Conservation (phyloP, 805 yeast genomes). For the Cyberlindnera veronae region DNA sequence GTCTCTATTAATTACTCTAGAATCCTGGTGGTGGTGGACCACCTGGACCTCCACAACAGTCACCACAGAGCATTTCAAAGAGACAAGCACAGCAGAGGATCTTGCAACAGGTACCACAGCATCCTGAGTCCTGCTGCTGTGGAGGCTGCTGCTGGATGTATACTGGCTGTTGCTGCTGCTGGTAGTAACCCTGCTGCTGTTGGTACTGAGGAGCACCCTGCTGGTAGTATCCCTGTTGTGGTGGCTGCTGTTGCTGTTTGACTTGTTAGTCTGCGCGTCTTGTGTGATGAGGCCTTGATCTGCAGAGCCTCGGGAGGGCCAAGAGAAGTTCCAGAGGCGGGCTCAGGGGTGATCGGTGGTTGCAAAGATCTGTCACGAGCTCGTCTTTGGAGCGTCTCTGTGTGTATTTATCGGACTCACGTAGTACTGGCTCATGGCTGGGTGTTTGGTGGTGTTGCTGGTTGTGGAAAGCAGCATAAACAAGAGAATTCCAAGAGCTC, state of each 20-base stretch:
- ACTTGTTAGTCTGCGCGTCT: neutral
- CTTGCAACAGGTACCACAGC: slow-evolving; percentile 26
- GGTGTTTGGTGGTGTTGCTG: neutral
- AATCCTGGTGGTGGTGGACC: slow-evolving; percentile 9
- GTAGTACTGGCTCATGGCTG: slow-evolving; percentile 13
- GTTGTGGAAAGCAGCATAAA: neutral
- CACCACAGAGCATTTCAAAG: slow-evolving; percentile 20
- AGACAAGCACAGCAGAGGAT: slow-evolving; percentile 23
- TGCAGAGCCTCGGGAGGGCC: no score
- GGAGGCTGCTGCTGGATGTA: slow-evolving; percentile 26
- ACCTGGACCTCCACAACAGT: slow-evolving; percentile 10
- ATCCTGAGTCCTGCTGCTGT: slow-evolving; percentile 12
- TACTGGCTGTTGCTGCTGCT: slow-evolving; percentile 27
- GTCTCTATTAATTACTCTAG: no score
- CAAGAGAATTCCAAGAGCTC: neutral
- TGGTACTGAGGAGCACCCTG: slow-evolving; percentile 18
- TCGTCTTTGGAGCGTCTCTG: no score
- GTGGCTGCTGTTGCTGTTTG: slow-evolving; percentile 13
- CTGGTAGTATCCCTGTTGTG: slow-evolving; percentile 15
- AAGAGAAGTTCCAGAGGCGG: no score
- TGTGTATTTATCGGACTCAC: no score
- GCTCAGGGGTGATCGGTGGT: no score
- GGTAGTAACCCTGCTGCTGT: slow-evolving; percentile 29
- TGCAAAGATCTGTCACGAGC: no score
- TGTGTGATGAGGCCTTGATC: neutral